Percentiles rank a stretch among this genome's conserved stretches.
These are phyloP conservation scores for Alloteropsis angusta DNA, from an alignment of 202 grass and related monocot genomes.

Conservation along the genomic window DNA sequence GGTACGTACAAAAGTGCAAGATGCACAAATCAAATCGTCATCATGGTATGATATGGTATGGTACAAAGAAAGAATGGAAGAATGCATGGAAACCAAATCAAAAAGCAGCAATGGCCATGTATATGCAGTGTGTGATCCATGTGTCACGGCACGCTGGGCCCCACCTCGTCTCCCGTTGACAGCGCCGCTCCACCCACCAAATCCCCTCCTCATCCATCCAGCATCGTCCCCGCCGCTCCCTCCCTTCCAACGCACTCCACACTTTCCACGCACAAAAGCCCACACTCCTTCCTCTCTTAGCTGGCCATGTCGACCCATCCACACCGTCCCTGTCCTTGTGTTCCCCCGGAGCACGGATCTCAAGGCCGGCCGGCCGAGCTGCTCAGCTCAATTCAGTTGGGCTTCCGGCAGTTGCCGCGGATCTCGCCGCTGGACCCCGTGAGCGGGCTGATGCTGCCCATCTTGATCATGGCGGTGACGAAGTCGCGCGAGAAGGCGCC, in stretches of 20 bases:
- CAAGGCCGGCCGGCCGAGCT: background rate
- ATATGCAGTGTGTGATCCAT: background rate
- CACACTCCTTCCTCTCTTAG: background rate
- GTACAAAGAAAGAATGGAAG: conserved; percentile 25
- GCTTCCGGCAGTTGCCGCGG: conserved; percentile 66
- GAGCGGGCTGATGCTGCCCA: conserved; percentile 67
- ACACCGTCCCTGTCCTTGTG: background rate
- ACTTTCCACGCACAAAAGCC: conserved; percentile 12
- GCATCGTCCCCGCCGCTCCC: background rate
- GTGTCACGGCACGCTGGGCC: conserved; percentile 14
- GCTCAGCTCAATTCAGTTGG: conserved; percentile 52
- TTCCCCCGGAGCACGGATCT: background rate
- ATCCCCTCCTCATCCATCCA: background rate
- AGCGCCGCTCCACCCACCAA: conserved; percentile 30
- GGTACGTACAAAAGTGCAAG: background rate
- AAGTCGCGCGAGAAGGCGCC: conserved; percentile 42
- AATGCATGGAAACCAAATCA: background rate
- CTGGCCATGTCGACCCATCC: background rate
- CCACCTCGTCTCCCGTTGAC: conserved; percentile 6
- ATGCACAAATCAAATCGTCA: background rate
- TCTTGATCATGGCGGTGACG: conserved; percentile 50
- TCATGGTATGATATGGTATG: background rate
- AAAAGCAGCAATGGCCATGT: background rate
- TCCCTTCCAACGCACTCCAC: conserved; percentile 36
- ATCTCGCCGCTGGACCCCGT: conserved; percentile 61